Evolutionary conservation across 257 asterid genomes (phyloP).

Genomic region (Pogostemon cablin): DNA sequence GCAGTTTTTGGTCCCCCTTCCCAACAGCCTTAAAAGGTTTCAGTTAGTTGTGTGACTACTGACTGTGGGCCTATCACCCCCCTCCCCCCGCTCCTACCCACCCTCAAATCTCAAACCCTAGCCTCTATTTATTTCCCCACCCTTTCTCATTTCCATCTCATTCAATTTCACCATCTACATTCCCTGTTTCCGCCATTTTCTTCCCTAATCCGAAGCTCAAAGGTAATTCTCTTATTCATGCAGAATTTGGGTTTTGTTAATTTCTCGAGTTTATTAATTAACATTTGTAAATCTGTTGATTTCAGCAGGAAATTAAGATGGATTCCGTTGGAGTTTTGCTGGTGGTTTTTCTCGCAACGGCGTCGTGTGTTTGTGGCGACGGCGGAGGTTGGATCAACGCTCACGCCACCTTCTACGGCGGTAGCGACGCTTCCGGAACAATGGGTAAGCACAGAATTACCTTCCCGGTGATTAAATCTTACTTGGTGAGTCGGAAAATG

Average conservation of each 20-base stretch:
- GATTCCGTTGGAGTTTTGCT: constrained; percentile 38
- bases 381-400: constrained; percentile 66
- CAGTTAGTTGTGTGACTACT: constrained; percentile 37
- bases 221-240: constrained; percentile 24
- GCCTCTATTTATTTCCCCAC: constrained; percentile 46
- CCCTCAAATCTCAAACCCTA: not conserved
- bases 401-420: constrained; percentile 86
- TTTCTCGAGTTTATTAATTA: not conserved
- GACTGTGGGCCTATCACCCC: not conserved
- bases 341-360: constrained; percentile 50
- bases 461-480: not conserved
- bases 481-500: not conserved
- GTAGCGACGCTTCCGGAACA: constrained; percentile 88
- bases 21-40: constrained; percentile 37
- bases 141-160: constrained; percentile 23
- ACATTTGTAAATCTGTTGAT: not conserved
- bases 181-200: not conserved
- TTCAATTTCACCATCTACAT: not conserved
- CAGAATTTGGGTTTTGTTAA: not conserved
- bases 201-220: not conserved
- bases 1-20: constrained; percentile 41
- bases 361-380: constrained; percentile 43
- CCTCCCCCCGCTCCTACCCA: not conserved
- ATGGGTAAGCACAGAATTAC: constrained; percentile 52
- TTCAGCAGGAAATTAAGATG: constrained; percentile 47